Evolutionary conservation across 2,329 filamentous ascomycete genomes (phyloP).

Genomic region (Monilinia fructigena): DNA sequence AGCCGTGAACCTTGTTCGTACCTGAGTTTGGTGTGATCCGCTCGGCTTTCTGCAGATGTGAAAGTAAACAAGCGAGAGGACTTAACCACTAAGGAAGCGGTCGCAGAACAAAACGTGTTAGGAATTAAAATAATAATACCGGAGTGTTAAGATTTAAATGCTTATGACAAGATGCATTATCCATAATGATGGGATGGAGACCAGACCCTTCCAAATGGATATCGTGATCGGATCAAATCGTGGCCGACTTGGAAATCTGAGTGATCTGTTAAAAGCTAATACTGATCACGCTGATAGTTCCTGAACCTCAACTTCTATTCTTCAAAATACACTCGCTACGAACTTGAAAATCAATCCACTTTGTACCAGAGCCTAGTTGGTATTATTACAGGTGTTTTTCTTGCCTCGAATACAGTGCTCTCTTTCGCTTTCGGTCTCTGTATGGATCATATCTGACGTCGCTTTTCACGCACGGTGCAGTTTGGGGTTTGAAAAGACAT

Average conservation of each 20-base stretch:
- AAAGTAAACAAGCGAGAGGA: conserved; percentile 13
- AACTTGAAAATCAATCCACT: conserved; percentile 8
- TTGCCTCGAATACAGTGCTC: conserved; percentile 12
- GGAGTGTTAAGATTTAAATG: background rate
- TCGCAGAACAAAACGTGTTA: conserved; percentile 21
- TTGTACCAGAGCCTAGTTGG: background rate
- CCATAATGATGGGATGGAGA: background rate
- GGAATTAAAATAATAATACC: conserved; percentile 1
- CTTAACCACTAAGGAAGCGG: conserved; percentile 10
- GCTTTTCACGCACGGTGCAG: conserved; percentile 14
- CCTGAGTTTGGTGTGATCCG: conserved; percentile 31
- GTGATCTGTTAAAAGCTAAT: background rate
- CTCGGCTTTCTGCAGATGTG: conserved; percentile 26
- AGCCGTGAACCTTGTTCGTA: conserved; percentile 29
- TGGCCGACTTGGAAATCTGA: conserved; percentile 1
- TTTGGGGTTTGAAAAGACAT: background rate
- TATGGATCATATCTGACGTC: conserved; percentile 1
- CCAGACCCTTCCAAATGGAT: background rate
- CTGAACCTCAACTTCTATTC: background rate
- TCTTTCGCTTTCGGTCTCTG: conserved; percentile 7
- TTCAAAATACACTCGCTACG: background rate
- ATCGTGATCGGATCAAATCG: background rate
- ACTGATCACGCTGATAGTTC: no score
- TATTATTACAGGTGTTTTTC: conserved; percentile 3
- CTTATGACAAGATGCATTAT: background rate